These are phyloP conservation scores for Pyrus betulifolia DNA, from an alignment of 306 rosid species.

Conservation along the genomic window DNA sequence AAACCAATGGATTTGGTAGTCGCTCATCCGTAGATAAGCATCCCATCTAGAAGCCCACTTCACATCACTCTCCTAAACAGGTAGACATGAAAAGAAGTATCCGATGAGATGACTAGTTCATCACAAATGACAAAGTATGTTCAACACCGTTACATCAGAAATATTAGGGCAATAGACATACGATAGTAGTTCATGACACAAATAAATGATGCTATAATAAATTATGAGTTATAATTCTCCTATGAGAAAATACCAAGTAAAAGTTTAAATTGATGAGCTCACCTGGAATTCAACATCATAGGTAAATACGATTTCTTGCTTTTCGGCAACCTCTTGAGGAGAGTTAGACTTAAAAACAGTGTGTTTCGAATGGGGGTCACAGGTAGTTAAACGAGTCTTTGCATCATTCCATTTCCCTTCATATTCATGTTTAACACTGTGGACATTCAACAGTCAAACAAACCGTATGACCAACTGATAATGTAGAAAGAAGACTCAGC, in stretches of 20 bases:
- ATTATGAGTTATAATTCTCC: background rate
- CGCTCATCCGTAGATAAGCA: slow-evolving; percentile 88
- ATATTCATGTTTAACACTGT: slow-evolving; percentile 80
- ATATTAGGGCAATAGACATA: background rate
- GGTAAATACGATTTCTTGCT: slow-evolving; percentile 74
- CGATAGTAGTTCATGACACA: background rate
- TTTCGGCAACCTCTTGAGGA: slow-evolving; percentile 90
- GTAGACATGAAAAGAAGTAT: slow-evolving; percentile 11
- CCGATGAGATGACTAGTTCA: background rate
- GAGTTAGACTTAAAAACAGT: slow-evolving; percentile 62
- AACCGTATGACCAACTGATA: background rate
- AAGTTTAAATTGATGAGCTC: slow-evolving; percentile 2
- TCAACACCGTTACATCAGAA: background rate
- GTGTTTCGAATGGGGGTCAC: slow-evolving; percentile 87
- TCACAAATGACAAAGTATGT: background rate
- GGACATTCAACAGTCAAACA: slow-evolving; percentile 15
- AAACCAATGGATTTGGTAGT: slow-evolving; percentile 96
- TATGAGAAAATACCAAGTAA: background rate
- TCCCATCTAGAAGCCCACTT: slow-evolving; percentile 99
- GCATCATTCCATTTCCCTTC: slow-evolving; percentile 70
- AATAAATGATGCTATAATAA: background rate
- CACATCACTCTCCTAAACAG: slow-evolving; percentile 74
- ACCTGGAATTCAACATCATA: slow-evolving; percentile 95
- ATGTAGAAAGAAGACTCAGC: background rate
- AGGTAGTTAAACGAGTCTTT: slow-evolving; percentile 5